These are phyloP conservation scores for Penicillium nordicum DNA, from an alignment of 2,329 filamentous ascomycete species.

Conservation along the genomic window DNA sequence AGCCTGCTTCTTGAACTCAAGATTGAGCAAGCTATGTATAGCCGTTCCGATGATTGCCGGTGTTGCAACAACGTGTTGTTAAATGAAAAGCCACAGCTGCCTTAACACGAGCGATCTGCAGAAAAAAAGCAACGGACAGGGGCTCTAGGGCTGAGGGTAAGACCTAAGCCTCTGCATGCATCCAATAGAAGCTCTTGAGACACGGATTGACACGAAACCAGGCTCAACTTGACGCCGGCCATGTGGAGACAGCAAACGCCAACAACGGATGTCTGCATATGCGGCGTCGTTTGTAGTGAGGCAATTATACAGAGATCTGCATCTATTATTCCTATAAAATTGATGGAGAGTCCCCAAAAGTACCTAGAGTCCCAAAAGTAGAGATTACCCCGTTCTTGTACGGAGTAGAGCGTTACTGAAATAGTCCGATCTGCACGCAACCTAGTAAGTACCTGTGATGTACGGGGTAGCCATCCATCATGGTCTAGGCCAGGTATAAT, in stretches of 20 bases:
- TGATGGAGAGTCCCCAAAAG: background rate
- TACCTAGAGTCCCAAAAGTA: no score
- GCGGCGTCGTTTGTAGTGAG: background rate
- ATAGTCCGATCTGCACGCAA: background rate
- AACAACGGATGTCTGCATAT: background rate
- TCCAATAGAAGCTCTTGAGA: background rate
- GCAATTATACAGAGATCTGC: background rate
- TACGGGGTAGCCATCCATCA: background rate
- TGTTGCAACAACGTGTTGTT: background rate
- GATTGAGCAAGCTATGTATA: background rate
- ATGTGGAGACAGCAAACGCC: background rate
- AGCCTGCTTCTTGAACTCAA: fast-evolving
- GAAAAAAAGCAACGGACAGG: background rate
- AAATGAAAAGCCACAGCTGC: background rate
- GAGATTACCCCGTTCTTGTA: background rate
- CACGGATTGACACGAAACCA: background rate
- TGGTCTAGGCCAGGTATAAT: background rate
- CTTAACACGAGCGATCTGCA: background rate
- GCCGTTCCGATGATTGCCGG: background rate
- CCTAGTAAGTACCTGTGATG: background rate
- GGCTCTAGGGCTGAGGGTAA: background rate
- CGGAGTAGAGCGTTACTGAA: background rate
- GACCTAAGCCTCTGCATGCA: background rate
- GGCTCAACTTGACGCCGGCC: background rate
- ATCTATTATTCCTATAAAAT: background rate